Evolutionary conservation across 2,329 filamentous ascomycete species (phyloP).

Genomic region (Zymoseptoria passerinii): DNA sequence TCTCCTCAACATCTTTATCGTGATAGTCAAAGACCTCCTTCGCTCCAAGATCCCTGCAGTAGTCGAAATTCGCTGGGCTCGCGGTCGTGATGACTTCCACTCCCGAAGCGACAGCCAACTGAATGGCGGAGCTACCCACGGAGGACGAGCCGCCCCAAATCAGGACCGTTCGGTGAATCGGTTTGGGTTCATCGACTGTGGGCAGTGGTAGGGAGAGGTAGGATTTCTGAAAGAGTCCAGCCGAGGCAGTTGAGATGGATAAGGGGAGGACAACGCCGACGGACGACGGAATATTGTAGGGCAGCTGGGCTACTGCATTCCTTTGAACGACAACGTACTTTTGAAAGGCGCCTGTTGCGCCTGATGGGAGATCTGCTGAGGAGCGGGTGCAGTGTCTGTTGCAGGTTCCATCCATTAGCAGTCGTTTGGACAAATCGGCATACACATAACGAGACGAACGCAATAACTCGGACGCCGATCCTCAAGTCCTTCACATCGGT

Average conservation of each 20-base stretch:
- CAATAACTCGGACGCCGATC: conserved; percentile 40
- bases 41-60: conserved; percentile 40
- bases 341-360: conserved; percentile 25
- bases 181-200: conserved; percentile 7
- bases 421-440: not conserved
- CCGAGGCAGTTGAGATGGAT: conserved; percentile 35
- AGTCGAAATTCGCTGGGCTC: conserved; percentile 33
- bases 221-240: conserved; percentile 24
- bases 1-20: conserved; percentile 20
- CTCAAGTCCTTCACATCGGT: conserved; percentile 38
- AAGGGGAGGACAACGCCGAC: conserved; percentile 37
- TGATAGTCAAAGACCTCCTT: conserved; percentile 43
- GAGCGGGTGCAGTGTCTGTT: conserved; percentile 12
- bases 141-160: conserved; percentile 48
- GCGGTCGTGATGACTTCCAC: conserved; percentile 35
- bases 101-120: conserved; percentile 42
- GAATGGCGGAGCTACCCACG: conserved; percentile 44
- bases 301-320: conserved; percentile 32
- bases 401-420: not conserved
- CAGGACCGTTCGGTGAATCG: conserved; percentile 32
- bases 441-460: conserved; percentile 15
- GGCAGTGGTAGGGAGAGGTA: conserved; percentile 21
- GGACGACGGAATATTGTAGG: conserved; percentile 31
- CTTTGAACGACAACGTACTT: conserved; percentile 28
- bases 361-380: conserved; percentile 9